These are phyloP conservation scores for Lactifluus hygrophoroides DNA, from an alignment of 768 basidiomycete species.

Conservation along the genomic window DNA sequence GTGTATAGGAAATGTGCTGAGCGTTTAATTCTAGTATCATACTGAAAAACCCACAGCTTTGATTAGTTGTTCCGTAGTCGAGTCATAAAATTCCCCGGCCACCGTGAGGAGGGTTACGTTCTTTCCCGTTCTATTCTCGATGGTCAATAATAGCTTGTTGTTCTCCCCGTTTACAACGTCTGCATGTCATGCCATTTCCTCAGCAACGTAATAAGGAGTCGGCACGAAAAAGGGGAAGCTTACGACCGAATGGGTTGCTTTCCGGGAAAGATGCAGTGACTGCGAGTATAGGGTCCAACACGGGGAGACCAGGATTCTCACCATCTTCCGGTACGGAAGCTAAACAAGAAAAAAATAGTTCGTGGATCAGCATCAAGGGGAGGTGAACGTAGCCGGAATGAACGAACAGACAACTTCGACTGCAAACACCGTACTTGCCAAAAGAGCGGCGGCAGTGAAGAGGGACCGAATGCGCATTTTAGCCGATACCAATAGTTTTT, in stretches of 20 bases:
- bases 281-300: slow-evolving; percentile 42
- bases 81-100: slow-evolving; percentile 59
- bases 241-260: slow-evolving; percentile 69
- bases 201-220: neutral
- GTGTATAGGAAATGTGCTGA: neutral
- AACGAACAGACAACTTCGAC: slow-evolving; percentile 20
- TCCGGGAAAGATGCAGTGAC: slow-evolving; percentile 55
- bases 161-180: slow-evolving; percentile 80
- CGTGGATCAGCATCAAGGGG: neutral
- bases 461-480: slow-evolving; percentile 19
- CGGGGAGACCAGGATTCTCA: slow-evolving; percentile 27
- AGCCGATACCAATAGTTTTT: neutral
- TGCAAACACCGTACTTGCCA: slow-evolving; percentile 12
- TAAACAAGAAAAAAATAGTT: neutral
- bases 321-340: slow-evolving; percentile 5
- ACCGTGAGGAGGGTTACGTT: slow-evolving; percentile 62
- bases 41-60: slow-evolving; percentile 53
- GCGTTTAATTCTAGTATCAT: neutral
- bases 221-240: slow-evolving; percentile 26
- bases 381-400: neutral
- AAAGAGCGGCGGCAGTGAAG: slow-evolving; percentile 12
- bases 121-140: slow-evolving; percentile 70
- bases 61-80: slow-evolving; percentile 51
- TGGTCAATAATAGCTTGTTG: slow-evolving; percentile 52
- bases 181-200: slow-evolving; percentile 25